Evolutionary conservation across 2,329 filamentous ascomycete species (phyloP).

Genomic region (Helotiales sp.): DNA sequence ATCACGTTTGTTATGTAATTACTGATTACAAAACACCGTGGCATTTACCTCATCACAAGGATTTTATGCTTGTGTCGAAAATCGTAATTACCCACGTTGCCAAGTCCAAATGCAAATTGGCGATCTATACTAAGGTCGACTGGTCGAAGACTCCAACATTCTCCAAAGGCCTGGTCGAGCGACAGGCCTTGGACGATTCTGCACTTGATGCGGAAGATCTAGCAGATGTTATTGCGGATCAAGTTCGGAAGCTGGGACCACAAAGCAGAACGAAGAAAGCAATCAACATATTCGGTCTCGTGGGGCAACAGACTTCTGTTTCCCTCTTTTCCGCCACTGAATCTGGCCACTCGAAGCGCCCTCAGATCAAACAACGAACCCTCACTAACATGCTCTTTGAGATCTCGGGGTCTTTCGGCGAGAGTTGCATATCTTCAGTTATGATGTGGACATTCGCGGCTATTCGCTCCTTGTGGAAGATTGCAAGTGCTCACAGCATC

Average conservation of each 20-base stretch:
- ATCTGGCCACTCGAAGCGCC: conserved; percentile 46
- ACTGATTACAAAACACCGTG: conserved; percentile 58
- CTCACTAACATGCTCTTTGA: conserved; percentile 72
- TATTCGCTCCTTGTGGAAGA: conserved; percentile 64
- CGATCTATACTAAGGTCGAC: conserved; percentile 83
- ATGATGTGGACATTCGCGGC: conserved; percentile 75
- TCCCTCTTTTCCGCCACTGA: conserved; percentile 56
- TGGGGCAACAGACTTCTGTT: conserved; percentile 68
- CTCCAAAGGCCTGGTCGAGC: conserved; percentile 61
- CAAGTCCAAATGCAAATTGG: conserved; percentile 89
- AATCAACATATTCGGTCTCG: conserved; percentile 74
- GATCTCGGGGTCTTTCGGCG: conserved; percentile 68
- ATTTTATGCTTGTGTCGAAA: conserved; percentile 83
- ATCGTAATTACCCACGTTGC: conserved; percentile 91
- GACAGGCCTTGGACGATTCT: conserved; percentile 74
- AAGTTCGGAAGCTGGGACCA: conserved; percentile 71
- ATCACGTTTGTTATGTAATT: conserved; percentile 70
- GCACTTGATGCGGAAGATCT: conserved; percentile 72
- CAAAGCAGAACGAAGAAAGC: conserved; percentile 76
- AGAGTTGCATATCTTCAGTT: conserved; percentile 73
- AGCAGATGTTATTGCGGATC: conserved; percentile 73
- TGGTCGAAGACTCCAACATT: conserved; percentile 71
- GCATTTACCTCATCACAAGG: conserved; percentile 77
- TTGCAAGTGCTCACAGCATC: conserved; percentile 71
- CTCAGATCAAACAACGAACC: conserved; percentile 58